Base-by-base conservation (phyloP, 225 moss, liverwort and hornwort species). In the Neckera pumila region DNA sequence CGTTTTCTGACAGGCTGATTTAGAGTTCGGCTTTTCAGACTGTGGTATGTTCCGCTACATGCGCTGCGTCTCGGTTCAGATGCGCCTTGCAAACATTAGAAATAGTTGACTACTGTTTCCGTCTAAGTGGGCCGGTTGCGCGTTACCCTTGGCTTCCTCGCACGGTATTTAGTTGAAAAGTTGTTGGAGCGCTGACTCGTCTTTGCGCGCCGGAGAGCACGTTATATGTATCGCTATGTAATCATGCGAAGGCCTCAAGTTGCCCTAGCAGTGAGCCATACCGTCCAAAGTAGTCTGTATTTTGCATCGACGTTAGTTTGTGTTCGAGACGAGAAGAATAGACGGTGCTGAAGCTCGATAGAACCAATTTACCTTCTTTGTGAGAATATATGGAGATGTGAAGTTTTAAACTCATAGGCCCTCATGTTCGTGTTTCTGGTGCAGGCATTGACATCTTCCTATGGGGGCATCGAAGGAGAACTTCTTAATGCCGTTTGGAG, bases 381-480 rank as follows among this genome's bases (percentile, higher is more conserved):
- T 62, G 72, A 63, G 42, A 64, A 45, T 43, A 63, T 43, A 36
- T 80, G 45, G 62, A 65, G 57, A 54, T 36, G 43, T 70, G 87
- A 54, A 62, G 18, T 53, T 10, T 21, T 20, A 9, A 11, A 79
- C 23, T 57, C 43, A 26, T 43, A 31, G 73, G 36, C 33, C 33
- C 64, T 91, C 27, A 88, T 61, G 79, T 79, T 64, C 47, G n/a
- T 49, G 40, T 64, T 83, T 70, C 60, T 83, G 57, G 80, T 90
- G 90, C 94, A 96, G 96, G 88, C 89, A 79, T 90, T 96, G 93
- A 95, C 93, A 84, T 92, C 93, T n/a, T 87, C 93, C 42, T 84
- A 92, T 36, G 95, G 93, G 60, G 89, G 88, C 20, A 89, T 90
- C 25, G 94, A 96, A 57, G 91, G 94, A 83, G 95, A 95, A 79